Base-by-base conservation (phyloP, 345 rosid genomes). In the Pugionium cornutum region DNA sequence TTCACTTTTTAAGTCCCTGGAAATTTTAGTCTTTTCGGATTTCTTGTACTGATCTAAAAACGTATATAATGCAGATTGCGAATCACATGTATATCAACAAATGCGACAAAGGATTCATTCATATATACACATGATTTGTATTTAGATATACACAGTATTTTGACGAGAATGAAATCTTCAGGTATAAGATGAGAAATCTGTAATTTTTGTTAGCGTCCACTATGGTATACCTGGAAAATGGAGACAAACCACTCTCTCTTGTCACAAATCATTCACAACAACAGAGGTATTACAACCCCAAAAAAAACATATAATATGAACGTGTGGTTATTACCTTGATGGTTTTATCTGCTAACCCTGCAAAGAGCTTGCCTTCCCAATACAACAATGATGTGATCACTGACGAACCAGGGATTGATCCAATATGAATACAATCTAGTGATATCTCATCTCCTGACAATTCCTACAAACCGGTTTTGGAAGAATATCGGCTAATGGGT, bases 361-460 rank as follows among this genome's bases (percentile, higher is more conserved):
- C 89, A 76, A 83, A 87, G 71, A 92, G 88, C 81, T 86, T 86
- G 62, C 96, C 97, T 77, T 92, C 86, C 75, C 80, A 78, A 77
- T 71, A 84, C 31, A 80, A 72, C 74, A 92, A 79, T 64, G 84
- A 75, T 28, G 94, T 88, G 67, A 89, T 62, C 30, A 82, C 91
- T 37, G 97, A 86, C 54, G 68, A 68, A 57, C 91, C 81, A 25
- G 83, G 61, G 66, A 88, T 82, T n/a, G 94, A 88, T 55, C 94
- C 98, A 58, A 84, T 65, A 6, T 76, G 58, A 67, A 73, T 69
- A 46, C 73, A 73, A 29, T 89, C 86, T 54, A 86, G 9, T 28
- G 76, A 77, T 67, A 81, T 77, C 59, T 81, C 96, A 80, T 86
- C 91, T 58, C 84, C 87, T 26, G 79, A 75, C 67, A 92, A 36